phyloP scores from a whole-genome alignment of 2,329 filamentous ascomycete species.

The Westerdykella ornata region DNA sequence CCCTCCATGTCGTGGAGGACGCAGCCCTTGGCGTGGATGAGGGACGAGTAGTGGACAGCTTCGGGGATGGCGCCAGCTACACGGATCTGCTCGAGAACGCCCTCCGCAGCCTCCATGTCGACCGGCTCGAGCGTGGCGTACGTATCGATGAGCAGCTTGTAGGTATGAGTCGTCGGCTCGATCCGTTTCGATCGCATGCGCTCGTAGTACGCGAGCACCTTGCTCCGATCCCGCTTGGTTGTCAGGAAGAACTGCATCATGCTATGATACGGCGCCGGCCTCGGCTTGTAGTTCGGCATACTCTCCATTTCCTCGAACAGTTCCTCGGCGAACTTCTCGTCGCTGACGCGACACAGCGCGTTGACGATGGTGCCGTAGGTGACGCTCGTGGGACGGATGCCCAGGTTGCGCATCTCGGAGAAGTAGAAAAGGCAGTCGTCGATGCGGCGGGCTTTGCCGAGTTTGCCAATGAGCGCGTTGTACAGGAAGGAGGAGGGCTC shows the following conservation, averaged over 20 bases:
- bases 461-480: conserved; percentile 95
- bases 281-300: conserved; percentile 97
- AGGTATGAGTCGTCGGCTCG: conserved; percentile 87
- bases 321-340: conserved; percentile 95
- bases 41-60: conserved; percentile 88
- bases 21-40: conserved; percentile 94
- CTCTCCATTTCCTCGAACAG: conserved; percentile 99
- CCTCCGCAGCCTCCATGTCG: conserved; percentile 80
- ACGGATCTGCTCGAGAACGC: conserved; percentile 72
- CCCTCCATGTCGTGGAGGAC: conserved; percentile 85
- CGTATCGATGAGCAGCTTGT: conserved; percentile 93
- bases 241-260: conserved; percentile 99
- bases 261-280: conserved; percentile 95
- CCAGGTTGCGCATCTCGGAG: conserved; percentile 87
- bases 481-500: conserved; percentile 96
- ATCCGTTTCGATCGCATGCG: conserved; percentile 87
- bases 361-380: conserved; percentile 99
- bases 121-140: conserved; percentile 90
- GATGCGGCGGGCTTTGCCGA: conserved; percentile 94
- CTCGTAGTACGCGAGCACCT: conserved; percentile 91
- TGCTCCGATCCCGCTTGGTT: conserved; percentile 90
- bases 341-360: conserved; percentile 90
- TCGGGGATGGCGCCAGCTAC: conserved; percentile 69
- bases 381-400: conserved; percentile 91
- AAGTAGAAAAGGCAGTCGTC: conserved; percentile 99